phyloP scores from a whole-genome alignment of 805 yeast genomes.

The Candida parachauliodes region DNA sequence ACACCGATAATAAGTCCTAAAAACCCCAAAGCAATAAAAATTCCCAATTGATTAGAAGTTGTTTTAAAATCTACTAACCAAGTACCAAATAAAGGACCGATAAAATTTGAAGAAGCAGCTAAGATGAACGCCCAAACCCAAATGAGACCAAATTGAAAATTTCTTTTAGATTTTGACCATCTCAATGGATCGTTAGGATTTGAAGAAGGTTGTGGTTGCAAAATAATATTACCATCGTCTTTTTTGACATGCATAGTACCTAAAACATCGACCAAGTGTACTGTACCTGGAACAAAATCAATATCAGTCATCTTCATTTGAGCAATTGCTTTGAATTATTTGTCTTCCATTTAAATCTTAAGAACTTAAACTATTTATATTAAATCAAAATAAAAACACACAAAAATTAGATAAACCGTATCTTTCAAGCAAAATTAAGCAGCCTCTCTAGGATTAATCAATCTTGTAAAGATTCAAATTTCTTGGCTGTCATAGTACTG shows the following conservation, averaged over 20 bases:
- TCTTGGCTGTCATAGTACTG: too few species aligned
- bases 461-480: too few species aligned
- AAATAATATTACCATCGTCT: constrained; percentile 20
- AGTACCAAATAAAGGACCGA: constrained; percentile 28
- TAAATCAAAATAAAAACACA: too few species aligned
- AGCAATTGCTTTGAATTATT: too few species aligned
- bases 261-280: constrained; percentile 29
- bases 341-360: too few species aligned
- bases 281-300: constrained; percentile 30
- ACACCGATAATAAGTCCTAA: constrained; percentile 34
- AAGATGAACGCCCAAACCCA: constrained; percentile 24
- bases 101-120: constrained; percentile 23
- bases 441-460: too few species aligned
- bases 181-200: constrained; percentile 34
- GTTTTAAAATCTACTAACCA: constrained; percentile 25
- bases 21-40: constrained; percentile 25
- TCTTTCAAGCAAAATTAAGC: too few species aligned
- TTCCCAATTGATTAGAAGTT: constrained; percentile 21
- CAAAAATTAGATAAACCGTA: too few species aligned
- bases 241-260: constrained; percentile 20
- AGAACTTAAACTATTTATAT: too few species aligned
- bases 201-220: constrained; percentile 34
- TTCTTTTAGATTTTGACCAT: constrained; percentile 29
- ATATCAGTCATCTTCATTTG: constrained; percentile 5
- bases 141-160: constrained; percentile 24